Evolutionary conservation across 2,329 filamentous ascomycete species (phyloP), one percentile per base, ranked within the genome.

Genomic region (Alternaria sp.): DNA sequence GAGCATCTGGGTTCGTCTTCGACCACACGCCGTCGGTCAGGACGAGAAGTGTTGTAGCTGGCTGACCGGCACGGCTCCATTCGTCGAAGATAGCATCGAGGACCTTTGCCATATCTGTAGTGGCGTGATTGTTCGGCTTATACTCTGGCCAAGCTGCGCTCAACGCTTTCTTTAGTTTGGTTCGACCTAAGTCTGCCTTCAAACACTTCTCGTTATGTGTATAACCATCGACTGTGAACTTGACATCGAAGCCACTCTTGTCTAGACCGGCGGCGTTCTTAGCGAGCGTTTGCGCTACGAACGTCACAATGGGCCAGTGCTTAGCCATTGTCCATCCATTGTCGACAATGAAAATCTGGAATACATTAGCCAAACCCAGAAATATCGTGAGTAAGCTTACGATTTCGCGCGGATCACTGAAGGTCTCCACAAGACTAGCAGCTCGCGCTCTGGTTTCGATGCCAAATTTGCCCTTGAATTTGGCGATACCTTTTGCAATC

Each of bases 191-290:
- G 5, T 50, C 46, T 8, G n/a, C 46, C 2, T 15, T 50, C 2
- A 50, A 4, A 11, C n/a, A 6, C n/a, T 13, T 0, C 9, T 30
- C 0, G 1, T 56, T 23, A 15, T 64, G 57, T 0, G 1, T 19
- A 2, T 32, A 11, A 15, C 57, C 56, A 13, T 60, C 56, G 3
- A 65, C 51, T 0, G 70, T 71, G 44, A 71, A 71, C 4, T 36
- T 57, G 13, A 70, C 13, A 30, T 72, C 70, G 15, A 69, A 44
- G 3, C 70, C 70, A 30, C 54, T 52, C n/a, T 57, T 61, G n/a
- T 71, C 67, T 5, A 69, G 36, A 12, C 67, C 65, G 4, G 65
- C 62, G 28, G 65, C 49, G 26, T 64, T 63, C 52, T 61, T 70
- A 2, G 59, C 63, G 6, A 71, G 51, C 2, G 69, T 72, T 28